Percentiles rank a stretch among this genome's conserved stretches.
Conservation (phyloP, 257 asterid genomes). For the Penstemon eatonii region DNA sequence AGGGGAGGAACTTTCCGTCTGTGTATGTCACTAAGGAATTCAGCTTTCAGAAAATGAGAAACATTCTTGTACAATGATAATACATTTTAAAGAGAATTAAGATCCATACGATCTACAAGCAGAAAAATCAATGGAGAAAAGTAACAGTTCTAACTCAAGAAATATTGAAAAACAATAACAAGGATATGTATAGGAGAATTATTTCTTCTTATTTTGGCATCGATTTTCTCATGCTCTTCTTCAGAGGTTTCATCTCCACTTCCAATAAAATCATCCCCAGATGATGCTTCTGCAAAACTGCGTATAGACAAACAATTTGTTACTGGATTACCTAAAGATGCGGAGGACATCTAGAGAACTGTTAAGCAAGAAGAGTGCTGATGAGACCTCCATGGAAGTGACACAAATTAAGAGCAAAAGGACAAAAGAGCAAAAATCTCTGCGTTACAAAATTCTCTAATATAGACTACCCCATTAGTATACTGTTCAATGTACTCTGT, state of each 20-base stretch:
- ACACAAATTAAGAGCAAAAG: constrained; percentile 19
- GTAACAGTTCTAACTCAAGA: constrained; percentile 16
- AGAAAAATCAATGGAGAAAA: constrained; percentile 9
- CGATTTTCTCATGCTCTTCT: constrained; percentile 47
- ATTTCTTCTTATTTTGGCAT: constrained; percentile 24
- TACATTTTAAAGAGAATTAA: neutral
- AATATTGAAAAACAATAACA: constrained; percentile 6
- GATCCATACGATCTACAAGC: neutral
- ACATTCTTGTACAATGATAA: constrained; percentile 14
- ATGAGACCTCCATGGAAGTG: constrained; percentile 14
- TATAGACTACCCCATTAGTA: constrained; percentile 8
- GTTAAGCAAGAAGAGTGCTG: constrained; percentile 6
- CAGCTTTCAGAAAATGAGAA: constrained; percentile 27
- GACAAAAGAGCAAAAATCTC: neutral
- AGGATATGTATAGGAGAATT: constrained; percentile 42
- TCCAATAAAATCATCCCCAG: constrained; percentile 58
- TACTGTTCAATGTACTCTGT: neutral
- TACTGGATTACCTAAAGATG: constrained; percentile 16
- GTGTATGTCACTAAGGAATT: constrained; percentile 49
- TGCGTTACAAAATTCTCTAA: constrained; percentile 3
- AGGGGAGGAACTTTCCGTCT: constrained; percentile 36
- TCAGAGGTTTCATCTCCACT: constrained; percentile 44
- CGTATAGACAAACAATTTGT: constrained; percentile 24
- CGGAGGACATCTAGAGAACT: constrained; percentile 15
- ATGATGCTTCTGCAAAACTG: constrained; percentile 72